Base-by-base conservation (phyloP, 441 rosid genomes). In the Populus trichocarpa region DNA sequence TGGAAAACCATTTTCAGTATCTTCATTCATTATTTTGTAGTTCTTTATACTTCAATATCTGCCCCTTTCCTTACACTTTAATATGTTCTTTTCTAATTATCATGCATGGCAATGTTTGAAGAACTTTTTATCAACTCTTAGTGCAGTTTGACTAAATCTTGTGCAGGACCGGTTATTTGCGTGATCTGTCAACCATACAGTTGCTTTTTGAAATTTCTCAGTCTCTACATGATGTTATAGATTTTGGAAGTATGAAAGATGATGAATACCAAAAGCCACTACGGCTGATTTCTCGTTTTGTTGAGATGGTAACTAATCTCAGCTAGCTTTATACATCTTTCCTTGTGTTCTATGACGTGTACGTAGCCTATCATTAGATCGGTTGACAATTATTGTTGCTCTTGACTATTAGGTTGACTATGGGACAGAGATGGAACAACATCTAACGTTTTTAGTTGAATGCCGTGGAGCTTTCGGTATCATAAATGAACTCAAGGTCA, bases 381-480 rank as follows among this genome's bases (percentile, higher is more conserved):
- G 69, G 73, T 82, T 79, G 69, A 82, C 67, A 76, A 30, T 76
- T 40, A 38, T 79, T 70, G 42, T 77, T 87, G 66, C 69, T 80
- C 72, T 79, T 81, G 76, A 76, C 75, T 80, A 65, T 80, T 82
- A 95, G 98, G 96, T 92, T 83, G 94, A 92, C 86, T 90, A 86
- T 81, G 95, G 93, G 72, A 79, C 78, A 76, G 91, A 86, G 67
- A 80, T 86, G 85, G 97, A 92, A 84, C 87, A 66, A 18, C 94
- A 95, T 74, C 80, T 95, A 81, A 81, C 86, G 79, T 95, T 93
- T 86, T 88, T 95, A 79, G 91, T 87, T 63, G 95, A 92, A 87
- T 91, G 99, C 66, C 97, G 99, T 77, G 92, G 87, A 79, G 93
- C 94, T 69, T 89, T 95, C 78, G 88, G 84, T 71, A 82, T 87